These are phyloP conservation scores for Sclerotinia glacialis DNA, from an alignment of 2,329 filamentous ascomycete species.

Conservation along the genomic window DNA sequence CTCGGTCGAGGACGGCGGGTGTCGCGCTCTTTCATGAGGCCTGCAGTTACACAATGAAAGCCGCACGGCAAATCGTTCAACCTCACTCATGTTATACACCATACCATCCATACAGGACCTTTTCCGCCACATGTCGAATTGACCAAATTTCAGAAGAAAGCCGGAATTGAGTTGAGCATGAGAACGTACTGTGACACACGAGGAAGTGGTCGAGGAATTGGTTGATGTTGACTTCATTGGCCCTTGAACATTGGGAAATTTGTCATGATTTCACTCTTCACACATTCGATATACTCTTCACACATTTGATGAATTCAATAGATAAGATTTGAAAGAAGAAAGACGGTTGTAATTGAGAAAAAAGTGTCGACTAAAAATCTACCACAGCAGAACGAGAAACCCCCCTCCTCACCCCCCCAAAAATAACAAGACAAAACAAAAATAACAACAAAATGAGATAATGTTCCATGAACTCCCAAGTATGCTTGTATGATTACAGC, in stretches of 20 bases:
- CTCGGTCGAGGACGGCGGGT: background rate
- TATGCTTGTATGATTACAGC: conserved; percentile 24
- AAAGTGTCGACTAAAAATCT: conserved; percentile 22
- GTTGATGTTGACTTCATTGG: background rate
- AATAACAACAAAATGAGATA: conserved; percentile 19
- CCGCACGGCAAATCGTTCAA: conserved; percentile 18
- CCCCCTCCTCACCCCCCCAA: background rate
- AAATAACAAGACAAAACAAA: conserved; percentile 12
- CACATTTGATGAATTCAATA: background rate
- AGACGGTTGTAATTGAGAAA: conserved; percentile 10
- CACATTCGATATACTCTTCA: conserved; percentile 6
- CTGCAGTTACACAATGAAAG: conserved; percentile 18
- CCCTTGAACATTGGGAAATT: background rate
- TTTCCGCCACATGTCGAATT: background rate
- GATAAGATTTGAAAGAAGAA: background rate
- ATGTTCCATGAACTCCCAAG: conserved; percentile 21
- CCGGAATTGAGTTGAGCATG: background rate
- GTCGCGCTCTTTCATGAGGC: conserved; percentile 13
- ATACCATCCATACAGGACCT: background rate
- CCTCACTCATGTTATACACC: conserved; percentile 6
- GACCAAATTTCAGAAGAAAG: background rate
- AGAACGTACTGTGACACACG: background rate
- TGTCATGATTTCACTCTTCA: conserved; percentile 6
- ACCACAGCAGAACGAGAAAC: conserved; percentile 21
- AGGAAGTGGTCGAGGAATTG: background rate